phyloP scores from a whole-genome alignment of 1,139 yeast genomes.

The Hansenula sp. region DNA sequence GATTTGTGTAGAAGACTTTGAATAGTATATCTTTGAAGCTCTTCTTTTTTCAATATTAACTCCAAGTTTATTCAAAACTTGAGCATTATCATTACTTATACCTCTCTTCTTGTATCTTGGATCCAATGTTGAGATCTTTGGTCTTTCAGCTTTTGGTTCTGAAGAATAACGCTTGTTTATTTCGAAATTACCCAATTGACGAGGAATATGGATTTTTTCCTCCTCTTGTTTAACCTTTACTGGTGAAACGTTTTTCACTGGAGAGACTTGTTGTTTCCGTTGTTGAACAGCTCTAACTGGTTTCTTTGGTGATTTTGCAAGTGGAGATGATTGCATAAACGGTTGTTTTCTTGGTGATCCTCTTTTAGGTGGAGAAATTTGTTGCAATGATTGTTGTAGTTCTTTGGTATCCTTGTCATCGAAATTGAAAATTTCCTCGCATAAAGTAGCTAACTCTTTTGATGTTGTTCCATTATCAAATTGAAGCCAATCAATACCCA shows the following conservation, averaged over 20 bases:
- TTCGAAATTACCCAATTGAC: conserved; percentile 11
- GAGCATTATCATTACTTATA: conserved; percentile 30
- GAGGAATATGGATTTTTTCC: conserved; percentile 4
- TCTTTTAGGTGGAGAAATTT: conserved; percentile 8
- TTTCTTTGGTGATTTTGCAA: no score
- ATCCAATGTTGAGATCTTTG: conserved; percentile 17
- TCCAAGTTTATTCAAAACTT: conserved; percentile 39
- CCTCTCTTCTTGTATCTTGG: conserved; percentile 19
- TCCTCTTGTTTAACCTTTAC: conserved; percentile 3
- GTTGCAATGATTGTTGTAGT: background rate
- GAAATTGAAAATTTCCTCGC: conserved; percentile 30
- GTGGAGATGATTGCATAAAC: background rate
- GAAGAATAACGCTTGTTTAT: conserved; percentile 14
- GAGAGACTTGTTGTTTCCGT: background rate
- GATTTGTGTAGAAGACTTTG: conserved; percentile 27
- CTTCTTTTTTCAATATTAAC: conserved; percentile 28
- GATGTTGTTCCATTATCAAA: conserved; percentile 10
- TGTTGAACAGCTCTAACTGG: no score
- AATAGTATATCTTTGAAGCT: conserved; percentile 18
- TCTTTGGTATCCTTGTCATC: conserved; percentile 1
- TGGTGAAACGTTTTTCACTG: conserved; percentile 3
- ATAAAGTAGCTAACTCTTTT: conserved; percentile 24
- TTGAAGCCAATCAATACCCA: conserved; percentile 21
- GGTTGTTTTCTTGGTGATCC: conserved; percentile 5
- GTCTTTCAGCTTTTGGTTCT: conserved; percentile 6